A percentile compares a stretch with the other conserved stretches of the same genome.
Conservation (phyloP, 2,329 filamentous ascomycete species). For the Alternaria ethzedia region DNA sequence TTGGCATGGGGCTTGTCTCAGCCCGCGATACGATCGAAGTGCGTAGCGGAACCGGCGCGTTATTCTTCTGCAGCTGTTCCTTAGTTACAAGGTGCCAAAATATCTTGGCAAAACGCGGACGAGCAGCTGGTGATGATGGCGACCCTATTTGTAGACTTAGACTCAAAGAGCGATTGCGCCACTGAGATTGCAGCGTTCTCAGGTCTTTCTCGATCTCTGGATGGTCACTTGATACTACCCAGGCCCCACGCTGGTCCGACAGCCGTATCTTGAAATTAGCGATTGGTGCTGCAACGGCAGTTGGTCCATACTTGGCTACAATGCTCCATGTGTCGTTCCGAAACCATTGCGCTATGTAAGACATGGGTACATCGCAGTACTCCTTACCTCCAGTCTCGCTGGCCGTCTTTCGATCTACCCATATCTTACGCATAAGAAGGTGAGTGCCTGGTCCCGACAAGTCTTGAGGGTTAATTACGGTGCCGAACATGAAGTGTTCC, state of each 20-base stretch:
- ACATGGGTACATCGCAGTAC: constrained; percentile 39
- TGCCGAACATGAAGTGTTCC: constrained; percentile 47
- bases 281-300: constrained; percentile 25
- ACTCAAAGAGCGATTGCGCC: not conserved
- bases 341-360: constrained; percentile 47
- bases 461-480: constrained; percentile 41
- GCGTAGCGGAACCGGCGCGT: constrained; percentile 20
- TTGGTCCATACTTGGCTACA: constrained; percentile 28
- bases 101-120: constrained; percentile 2
- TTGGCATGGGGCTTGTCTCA: not conserved
- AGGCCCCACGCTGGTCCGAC: constrained; percentile 18
- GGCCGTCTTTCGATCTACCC: constrained; percentile 24
- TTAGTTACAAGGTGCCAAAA: constrained; percentile 12
- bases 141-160: not conserved
- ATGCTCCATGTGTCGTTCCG: constrained; percentile 40
- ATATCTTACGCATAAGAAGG: constrained; percentile 38
- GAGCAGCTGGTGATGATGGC: not conserved
- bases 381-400: constrained; percentile 33
- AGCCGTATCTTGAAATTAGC: constrained; percentile 33
- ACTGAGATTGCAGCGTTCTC: constrained; percentile 10
- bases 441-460: constrained; percentile 20
- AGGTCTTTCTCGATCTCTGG: constrained; percentile 21
- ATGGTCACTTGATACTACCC: constrained; percentile 25
- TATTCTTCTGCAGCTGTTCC: constrained; percentile 22
- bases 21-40: not conserved